Base-by-base conservation (phyloP, 2,329 filamentous ascomycete species). In the Calcarisporium arbuscula region DNA sequence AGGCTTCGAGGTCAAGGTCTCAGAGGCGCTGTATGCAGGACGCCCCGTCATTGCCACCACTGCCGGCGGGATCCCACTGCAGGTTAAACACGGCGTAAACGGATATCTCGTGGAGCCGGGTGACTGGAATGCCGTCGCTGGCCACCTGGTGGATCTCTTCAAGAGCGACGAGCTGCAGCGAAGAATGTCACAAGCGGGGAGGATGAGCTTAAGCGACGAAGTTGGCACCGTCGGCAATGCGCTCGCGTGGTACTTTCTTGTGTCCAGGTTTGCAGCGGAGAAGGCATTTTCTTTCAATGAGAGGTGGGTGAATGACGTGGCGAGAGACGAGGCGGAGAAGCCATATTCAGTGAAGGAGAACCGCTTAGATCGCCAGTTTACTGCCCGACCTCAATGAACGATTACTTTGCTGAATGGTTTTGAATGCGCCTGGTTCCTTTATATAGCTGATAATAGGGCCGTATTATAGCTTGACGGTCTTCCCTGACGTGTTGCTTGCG, bases 1-100 rank as follows among this genome's bases (percentile, higher is more conserved):
- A 53, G 85, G 85, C 1, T 92, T 92, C 48, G 85, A 92, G 58
- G 81, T 92, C 48, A 92, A 92, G 59, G 84, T 92, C 6, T 87
- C 82, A 0, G 86, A 92, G 58, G 85, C 83, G 2, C 67, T 90
- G 17, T 85, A 89, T 52, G 85, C 87, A 28, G 85, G 85, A 11
- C 76, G 82, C 3, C 85, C 85, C 2, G 73, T 88, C 48, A 86
- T 92, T 42, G 83, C 81, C 4, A 85, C 82, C 2, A 67, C 68
- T 16, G 79, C 80, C 2, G 86, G 85, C n/a, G 85, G 85, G 9
- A 89, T 92, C 34, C 84, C 85, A 1, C 66, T 90, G 5, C 85
- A 92, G 54, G 72, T 92, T 37, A 71, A 83, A 54, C 65, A 89
- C 48, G 68, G 68, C 22, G 74, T 83, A 53, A 82, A 81, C 40